phyloP scores from a whole-genome alignment of 2,329 filamentous ascomycete species.

The Aspergillus carbonarius region DNA sequence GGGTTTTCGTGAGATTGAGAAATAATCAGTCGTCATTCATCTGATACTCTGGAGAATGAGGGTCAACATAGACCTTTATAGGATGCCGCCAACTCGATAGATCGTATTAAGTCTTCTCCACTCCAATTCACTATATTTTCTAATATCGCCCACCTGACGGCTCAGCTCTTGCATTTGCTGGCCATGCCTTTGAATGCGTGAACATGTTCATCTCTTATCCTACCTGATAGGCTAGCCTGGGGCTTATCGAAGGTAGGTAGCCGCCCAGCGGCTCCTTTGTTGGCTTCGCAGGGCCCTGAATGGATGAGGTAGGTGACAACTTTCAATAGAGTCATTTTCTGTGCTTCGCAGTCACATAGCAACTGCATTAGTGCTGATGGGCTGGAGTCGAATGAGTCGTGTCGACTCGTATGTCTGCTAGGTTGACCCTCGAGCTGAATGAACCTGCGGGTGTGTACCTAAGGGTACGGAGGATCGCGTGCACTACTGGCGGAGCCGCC shows the following conservation, averaged over 20 bases:
- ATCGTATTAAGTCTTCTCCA: no score
- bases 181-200: no score
- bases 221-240: no score
- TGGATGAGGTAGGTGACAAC: neutral
- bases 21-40: no score
- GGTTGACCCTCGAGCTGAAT: neutral
- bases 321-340: neutral
- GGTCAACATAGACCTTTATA: no score
- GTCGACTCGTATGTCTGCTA: no score
- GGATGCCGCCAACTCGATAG: no score
- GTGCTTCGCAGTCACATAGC: neutral
- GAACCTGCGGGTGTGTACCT: neutral
- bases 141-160: no score
- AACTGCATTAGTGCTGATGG: neutral
- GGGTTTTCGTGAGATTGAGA: neutral
- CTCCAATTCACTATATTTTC: no score
- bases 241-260: neutral
- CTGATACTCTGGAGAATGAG: no score
- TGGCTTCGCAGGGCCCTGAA: neutral
- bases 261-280: neutral
- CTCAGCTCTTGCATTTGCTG: no score
- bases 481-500: neutral
- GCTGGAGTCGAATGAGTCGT: neutral
- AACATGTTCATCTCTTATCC: no score
- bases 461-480: neutral